A percentile compares a stretch with the other conserved stretches of the same genome.
phyloP scores from a whole-genome alignment of 2,329 filamentous ascomycete species.

The Blastomyces emzantsi region DNA sequence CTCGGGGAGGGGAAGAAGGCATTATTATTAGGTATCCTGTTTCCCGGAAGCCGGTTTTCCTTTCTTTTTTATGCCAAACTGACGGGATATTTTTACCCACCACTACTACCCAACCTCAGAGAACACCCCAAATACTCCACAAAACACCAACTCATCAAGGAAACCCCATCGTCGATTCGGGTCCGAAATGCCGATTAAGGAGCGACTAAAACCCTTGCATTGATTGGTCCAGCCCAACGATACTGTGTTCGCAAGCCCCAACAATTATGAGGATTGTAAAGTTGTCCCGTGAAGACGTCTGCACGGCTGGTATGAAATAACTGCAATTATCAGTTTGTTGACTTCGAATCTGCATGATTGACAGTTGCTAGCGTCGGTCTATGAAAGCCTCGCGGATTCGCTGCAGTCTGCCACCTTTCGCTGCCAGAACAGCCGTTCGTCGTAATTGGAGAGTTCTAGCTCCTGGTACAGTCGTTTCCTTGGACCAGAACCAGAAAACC shows the following conservation, averaged over 20 bases:
- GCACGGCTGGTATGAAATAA: neutral
- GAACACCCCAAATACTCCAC: neutral
- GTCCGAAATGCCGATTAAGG: neutral
- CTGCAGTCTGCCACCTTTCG: neutral
- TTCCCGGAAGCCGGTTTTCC: neutral
- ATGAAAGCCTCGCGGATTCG: neutral
- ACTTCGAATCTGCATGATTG: neutral
- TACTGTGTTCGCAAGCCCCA: neutral
- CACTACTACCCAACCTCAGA: neutral
- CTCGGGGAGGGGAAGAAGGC: neutral
- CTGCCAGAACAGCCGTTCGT: neutral
- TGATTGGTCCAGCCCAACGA: neutral
- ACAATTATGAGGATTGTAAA: neutral
- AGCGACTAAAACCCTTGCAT: neutral
- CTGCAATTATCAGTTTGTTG: neutral
- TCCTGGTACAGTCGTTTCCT: neutral
- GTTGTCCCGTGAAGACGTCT: neutral
- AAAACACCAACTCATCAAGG: no score
- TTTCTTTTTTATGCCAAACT: neutral
- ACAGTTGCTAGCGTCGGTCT: conserved; percentile 2
- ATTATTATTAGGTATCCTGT: no score
- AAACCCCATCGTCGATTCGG: neutral
- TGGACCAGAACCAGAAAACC: neutral
- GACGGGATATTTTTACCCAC: conserved; percentile 2
- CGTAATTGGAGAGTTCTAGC: neutral